Percentiles rank a stretch among this genome's conserved stretches.
These are phyloP conservation scores for Stemphylium beticola DNA, from an alignment of 2,329 filamentous ascomycete genomes.

Conservation along the genomic window DNA sequence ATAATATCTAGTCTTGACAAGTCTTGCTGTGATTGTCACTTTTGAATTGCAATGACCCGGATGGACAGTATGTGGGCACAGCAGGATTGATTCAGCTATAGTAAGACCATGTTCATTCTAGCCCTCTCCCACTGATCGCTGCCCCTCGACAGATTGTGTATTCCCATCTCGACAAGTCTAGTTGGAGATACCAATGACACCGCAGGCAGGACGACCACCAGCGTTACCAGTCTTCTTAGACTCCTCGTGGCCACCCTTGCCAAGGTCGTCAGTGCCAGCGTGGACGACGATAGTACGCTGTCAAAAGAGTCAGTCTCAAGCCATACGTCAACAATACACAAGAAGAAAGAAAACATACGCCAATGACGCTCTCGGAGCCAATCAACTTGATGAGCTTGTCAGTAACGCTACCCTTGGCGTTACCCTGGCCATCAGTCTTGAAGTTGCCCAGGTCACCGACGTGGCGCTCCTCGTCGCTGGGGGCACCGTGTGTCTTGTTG, in stretches of 20 bases:
- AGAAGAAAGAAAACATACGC: constrained; percentile 62
- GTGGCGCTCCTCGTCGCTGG: constrained; percentile 81
- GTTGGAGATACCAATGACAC: constrained; percentile 85
- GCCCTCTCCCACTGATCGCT: background rate
- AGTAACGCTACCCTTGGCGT: constrained; percentile 77
- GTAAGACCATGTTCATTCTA: background rate
- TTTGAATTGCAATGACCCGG: no score
- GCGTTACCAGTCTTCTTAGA: constrained; percentile 99
- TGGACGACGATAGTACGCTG: constrained; percentile 95
- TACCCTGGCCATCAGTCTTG: constrained; percentile 91
- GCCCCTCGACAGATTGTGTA: background rate
- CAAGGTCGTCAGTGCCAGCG: constrained; percentile 94
- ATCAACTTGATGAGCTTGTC: constrained; percentile 95
- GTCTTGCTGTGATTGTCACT: no score
- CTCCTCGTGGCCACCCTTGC: constrained; percentile 89
- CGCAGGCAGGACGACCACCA: constrained; percentile 90
- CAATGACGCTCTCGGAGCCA: constrained; percentile 91
- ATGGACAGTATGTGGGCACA: background rate
- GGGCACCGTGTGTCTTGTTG: constrained; percentile 90
- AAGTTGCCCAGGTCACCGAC: constrained; percentile 98
- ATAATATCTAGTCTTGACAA: background rate
- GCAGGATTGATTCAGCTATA: background rate
- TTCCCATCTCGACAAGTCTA: background rate
- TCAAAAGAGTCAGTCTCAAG: constrained; percentile 14
- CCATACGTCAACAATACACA: background rate